Evolutionary conservation across 805 yeast genomes (phyloP), one percentile per base, ranked within the genome.

Genomic region (Yarrowia yakushimensis): DNA sequence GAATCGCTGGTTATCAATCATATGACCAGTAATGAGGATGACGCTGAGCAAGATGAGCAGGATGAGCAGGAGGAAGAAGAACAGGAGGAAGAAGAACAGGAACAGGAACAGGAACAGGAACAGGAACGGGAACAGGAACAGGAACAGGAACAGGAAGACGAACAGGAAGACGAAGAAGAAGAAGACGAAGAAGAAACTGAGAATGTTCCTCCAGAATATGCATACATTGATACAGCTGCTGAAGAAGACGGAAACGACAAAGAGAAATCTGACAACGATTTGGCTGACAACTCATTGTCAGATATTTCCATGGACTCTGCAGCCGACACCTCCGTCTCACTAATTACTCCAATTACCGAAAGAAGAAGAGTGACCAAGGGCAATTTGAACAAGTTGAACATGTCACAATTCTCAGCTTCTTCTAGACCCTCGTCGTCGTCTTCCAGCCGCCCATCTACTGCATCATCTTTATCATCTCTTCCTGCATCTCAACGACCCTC

Each of bases 51-150:
- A 2, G 25, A 54, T 5, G 69, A 65, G 23, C 59, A 25, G 12
- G 67, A 65, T n/a, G 64, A 62, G 10, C 69, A 8, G 22, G 17
- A 33, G 15, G 66, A 59, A 10, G 67, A 65, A 1, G 66, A 64
- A 12, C 66, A 63, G 28, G 64, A 66, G 39, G 67, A 69, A 43
- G 65, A 62, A 7, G 64, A 67, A 42, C 66, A 48, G 1, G 65
- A 63, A 7, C 63, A 64, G 3, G 65, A 63, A 6, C 67, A 65
- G 15, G 62, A 63, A 34, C n/a, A n/a, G n/a, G n/a, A n/a, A n/a
- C n/a, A n/a, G n/a, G n/a, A n/a, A n/a, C n/a, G n/a, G 36, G 67
- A 68, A 46, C 64, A 61, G 11, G 63, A 66, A 42, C 66, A 45
- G 1, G 66, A 63, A 9, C 63, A 64, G 3, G 65, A 64, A 6